Percentiles rank a stretch among this genome's conserved stretches.
Conservation (phyloP, 441 rosid genomes). For the Gossypium davidsonii region DNA sequence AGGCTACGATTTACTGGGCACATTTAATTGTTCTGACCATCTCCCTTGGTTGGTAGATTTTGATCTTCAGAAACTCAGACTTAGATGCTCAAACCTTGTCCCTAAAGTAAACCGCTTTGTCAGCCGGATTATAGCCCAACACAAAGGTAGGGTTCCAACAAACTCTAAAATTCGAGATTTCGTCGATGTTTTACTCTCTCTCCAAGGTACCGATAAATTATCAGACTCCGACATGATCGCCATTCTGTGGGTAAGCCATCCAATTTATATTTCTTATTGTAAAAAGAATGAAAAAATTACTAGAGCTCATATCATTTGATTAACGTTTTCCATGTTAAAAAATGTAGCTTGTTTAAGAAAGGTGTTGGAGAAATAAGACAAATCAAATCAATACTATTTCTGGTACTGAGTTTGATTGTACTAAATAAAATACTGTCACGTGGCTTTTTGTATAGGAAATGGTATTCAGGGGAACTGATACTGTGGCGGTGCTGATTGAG, state of each 20-base stretch:
- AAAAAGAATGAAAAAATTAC: not conserved
- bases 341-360: not conserved
- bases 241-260: conserved; percentile 72
- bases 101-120: conserved; percentile 63
- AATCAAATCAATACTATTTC: not conserved
- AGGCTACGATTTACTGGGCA: conserved; percentile 76
- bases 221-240: conserved; percentile 70
- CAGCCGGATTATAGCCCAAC: conserved; percentile 45
- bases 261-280: not conserved
- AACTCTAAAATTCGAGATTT: conserved; percentile 35
- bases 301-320: not conserved
- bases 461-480: conserved; percentile 68
- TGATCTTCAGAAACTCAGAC: conserved; percentile 68
- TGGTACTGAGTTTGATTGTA: conserved; percentile 3
- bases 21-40: conserved; percentile 74
- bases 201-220: conserved; percentile 47
- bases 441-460: conserved; percentile 36
- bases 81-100: conserved; percentile 61
- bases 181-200: conserved; percentile 63
- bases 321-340: not conserved
- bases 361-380: not conserved
- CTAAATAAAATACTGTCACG: conserved; percentile 6
- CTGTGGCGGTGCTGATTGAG: conserved; percentile 58
- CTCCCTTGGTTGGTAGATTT: conserved; percentile 62
- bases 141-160: conserved; percentile 28